These are phyloP conservation scores for Rhynchospora breviuscula DNA, from an alignment of 176 grass and related monocot species.

Conservation along the genomic window DNA sequence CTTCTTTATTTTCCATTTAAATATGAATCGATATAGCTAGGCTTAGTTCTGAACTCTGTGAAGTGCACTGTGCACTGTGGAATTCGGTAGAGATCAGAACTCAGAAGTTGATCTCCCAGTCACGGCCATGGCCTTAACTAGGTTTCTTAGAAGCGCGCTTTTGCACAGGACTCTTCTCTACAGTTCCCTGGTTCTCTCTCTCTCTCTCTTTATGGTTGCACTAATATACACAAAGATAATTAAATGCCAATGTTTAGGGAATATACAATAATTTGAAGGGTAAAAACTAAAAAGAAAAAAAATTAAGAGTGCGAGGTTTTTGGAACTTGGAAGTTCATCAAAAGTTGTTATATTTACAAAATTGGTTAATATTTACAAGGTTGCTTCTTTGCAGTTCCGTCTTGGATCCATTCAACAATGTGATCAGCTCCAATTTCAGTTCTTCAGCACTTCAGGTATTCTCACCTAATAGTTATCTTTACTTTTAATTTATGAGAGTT, in stretches of 20 bases:
- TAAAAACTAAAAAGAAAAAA: neutral
- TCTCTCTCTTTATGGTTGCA: neutral
- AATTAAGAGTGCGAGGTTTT: neutral
- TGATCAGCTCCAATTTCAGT: neutral
- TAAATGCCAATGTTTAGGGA: neutral
- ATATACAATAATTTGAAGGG: neutral
- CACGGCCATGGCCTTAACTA: neutral
- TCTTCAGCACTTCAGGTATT: conserved; percentile 9
- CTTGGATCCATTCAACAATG: neutral
- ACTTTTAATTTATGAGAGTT: neutral
- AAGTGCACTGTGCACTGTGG: neutral
- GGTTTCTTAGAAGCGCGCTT: conserved; percentile 16
- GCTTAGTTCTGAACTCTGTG: neutral
- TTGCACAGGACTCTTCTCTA: neutral
- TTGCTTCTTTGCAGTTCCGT: neutral
- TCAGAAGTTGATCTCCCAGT: neutral
- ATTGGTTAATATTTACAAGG: neutral
- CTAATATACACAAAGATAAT: neutral
- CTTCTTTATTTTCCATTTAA: neutral
- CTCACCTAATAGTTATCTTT: neutral
- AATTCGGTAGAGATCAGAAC: neutral
- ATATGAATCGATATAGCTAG: too few relatives aligned
- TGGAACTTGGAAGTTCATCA: neutral
- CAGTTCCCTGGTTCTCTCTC: conserved; percentile 7
- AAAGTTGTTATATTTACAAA: neutral